Percentiles rank a stretch among this genome's conserved stretches.
phyloP scores from a whole-genome alignment of 2,329 filamentous ascomycete species.

The Nigrospora osmanthi region DNA sequence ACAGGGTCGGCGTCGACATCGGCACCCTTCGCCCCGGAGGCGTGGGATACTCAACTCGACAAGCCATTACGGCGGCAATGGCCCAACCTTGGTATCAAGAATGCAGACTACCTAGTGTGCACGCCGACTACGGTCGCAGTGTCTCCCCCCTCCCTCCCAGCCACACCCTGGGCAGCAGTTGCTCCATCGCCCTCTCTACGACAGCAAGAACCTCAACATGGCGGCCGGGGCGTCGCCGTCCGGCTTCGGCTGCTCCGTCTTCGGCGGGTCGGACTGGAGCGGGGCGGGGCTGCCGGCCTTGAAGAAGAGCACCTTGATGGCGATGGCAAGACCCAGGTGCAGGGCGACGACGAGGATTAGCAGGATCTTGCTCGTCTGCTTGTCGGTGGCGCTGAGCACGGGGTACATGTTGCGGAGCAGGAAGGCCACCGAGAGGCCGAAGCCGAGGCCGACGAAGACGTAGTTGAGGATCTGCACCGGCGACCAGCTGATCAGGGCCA shows the following conservation, averaged over 20 bases:
- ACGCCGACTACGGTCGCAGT: too few relatives aligned
- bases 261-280: conserved; percentile 8
- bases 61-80: too few relatives aligned
- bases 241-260: conserved; percentile 5
- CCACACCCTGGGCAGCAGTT: too few relatives aligned
- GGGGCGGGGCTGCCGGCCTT: conserved; percentile 61
- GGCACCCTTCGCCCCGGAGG: too few relatives aligned
- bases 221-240: conserved; percentile 1
- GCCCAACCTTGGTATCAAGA: too few relatives aligned
- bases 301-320: conserved; percentile 97
- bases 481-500: conserved; percentile 87
- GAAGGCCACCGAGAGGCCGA: conserved; percentile 75
- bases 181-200: not conserved
- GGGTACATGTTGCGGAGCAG: conserved; percentile 82
- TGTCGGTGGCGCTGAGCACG: conserved; percentile 85
- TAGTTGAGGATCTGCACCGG: conserved; percentile 83
- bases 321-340: conserved; percentile 83
- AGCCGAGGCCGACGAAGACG: conserved; percentile 83
- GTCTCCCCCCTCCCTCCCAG: too few relatives aligned
- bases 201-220: conserved; percentile 5
- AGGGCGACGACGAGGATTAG: conserved; percentile 76
- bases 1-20: too few relatives aligned
- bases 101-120: too few relatives aligned
- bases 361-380: conserved; percentile 81
- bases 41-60: too few relatives aligned